These are phyloP conservation scores for Jatropha multifida DNA, from an alignment of 441 rosid species.

Conservation along the genomic window DNA sequence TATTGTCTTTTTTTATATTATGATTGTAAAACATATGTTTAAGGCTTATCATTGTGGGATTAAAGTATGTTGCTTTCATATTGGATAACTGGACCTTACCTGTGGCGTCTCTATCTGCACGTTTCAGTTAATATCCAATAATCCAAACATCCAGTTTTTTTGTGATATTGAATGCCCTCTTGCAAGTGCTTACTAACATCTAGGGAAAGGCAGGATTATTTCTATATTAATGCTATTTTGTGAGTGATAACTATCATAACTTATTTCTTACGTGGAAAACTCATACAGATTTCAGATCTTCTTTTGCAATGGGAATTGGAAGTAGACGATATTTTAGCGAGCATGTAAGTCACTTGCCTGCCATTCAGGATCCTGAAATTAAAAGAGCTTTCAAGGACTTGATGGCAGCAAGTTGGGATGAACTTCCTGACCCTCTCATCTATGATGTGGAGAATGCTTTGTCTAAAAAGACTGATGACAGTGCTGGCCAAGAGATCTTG, in stretches of 20 bases:
- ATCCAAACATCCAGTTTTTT: not conserved
- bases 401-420: slow-evolving; percentile 86
- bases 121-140: too few species aligned
- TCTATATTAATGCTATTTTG: not conserved
- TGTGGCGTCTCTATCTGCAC: not conserved
- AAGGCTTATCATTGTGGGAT: not conserved
- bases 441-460: slow-evolving; percentile 57
- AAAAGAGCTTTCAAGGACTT: slow-evolving; percentile 67
- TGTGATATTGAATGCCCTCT: not conserved
- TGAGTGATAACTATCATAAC: not conserved
- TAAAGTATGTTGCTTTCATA: not conserved
- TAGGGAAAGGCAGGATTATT: not conserved
- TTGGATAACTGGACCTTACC: not conserved
- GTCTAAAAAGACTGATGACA: slow-evolving; percentile 60
- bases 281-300: slow-evolving; percentile 41
- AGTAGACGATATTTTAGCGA: slow-evolving; percentile 53
- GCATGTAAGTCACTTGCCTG: slow-evolving; percentile 67
- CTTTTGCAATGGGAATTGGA: slow-evolving; percentile 46
- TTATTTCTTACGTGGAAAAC: slow-evolving; percentile 16
- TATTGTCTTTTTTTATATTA: not conserved
- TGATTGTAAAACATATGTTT: not conserved
- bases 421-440: slow-evolving; percentile 49
- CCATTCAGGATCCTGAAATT: slow-evolving; percentile 55
- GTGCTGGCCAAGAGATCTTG: slow-evolving; percentile 72
- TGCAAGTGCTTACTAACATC: not conserved